Conservation (phyloP, 805 yeast species). For the Cyberlindnera bimundalis region DNA sequence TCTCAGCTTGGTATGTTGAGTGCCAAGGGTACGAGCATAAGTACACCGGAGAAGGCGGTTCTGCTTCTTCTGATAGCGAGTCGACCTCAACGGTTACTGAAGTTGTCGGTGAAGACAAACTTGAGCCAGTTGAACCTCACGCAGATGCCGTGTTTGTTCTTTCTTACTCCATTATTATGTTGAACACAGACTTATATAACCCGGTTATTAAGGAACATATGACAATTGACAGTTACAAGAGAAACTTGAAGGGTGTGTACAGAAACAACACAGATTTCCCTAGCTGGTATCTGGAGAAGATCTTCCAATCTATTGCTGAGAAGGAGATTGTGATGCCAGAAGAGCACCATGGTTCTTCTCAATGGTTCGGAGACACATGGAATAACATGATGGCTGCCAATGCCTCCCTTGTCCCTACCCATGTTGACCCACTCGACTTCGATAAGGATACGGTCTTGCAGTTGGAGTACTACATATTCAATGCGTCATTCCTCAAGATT, state of each 20-base stretch:
- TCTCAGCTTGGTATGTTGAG: slow-evolving; percentile 74
- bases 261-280: slow-evolving; percentile 73
- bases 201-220: slow-evolving; percentile 91
- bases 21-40: slow-evolving; percentile 41
- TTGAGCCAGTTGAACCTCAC: slow-evolving; percentile 61
- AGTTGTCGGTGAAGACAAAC: slow-evolving; percentile 22
- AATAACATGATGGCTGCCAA: slow-evolving; percentile 53
- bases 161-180: slow-evolving; percentile 88
- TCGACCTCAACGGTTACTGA: neutral
- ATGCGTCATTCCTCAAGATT: slow-evolving; percentile 57
- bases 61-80: neutral
- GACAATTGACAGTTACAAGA: slow-evolving; percentile 79
- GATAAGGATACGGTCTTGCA: slow-evolving; percentile 37
- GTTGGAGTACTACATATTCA: slow-evolving; percentile 73
- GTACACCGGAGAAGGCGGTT: slow-evolving; percentile 14
- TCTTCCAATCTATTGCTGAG: slow-evolving; percentile 74
- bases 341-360: slow-evolving; percentile 90
- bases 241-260: slow-evolving; percentile 77
- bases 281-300: slow-evolving; percentile 76
- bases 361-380: slow-evolving; percentile 90
- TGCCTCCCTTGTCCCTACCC: slow-evolving; percentile 32
- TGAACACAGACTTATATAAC: slow-evolving; percentile 90
- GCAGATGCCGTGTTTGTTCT: slow-evolving; percentile 85
- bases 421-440: slow-evolving; percentile 20
- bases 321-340: slow-evolving; percentile 97